Base-by-base conservation (phyloP, 805 yeast genomes). In the Suhomyces canberraensis region DNA sequence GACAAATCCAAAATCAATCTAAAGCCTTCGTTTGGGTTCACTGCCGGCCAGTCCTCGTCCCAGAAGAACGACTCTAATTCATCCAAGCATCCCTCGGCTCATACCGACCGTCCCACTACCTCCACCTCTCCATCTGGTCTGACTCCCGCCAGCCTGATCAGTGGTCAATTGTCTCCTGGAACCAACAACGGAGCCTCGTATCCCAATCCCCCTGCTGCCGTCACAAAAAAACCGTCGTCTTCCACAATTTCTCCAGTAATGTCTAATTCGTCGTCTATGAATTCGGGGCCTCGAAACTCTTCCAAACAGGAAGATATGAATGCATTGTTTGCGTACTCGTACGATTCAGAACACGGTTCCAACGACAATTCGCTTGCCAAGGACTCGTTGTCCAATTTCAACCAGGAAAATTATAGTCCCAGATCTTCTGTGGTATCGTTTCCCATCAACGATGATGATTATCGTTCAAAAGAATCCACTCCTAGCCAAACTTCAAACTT, bases 1-100 rank as follows among this genome's bases (percentile, higher is more conserved):
- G 59, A 55, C 44, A 52, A 51, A 42, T 44, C 56, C 29, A 46
- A 41, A 35, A 31, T 41, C 30, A 47, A 46, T 33, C 18, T 44
- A 37, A 31, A 30, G 33, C 11, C 42, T 18, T 15, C 35, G 26
- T 21, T 33, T 17, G 41, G 36, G 21, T 29, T 25, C 31, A 34
- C 41, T 34, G 42, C 45, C 4, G 43, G 41, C 20, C 48, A 42
- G 44, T 39, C 24, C 30, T n/a, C 39, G 8, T 30, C 25, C 17
- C 26, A 8, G 11, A 19, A 13, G 13, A 14, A 8, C 30, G 30
- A 27, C 5, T 8, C 8, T 13, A 5, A 8, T 13, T 8, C 26
- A 8, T 8, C 13, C 11, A 24, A 24, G 18, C 30, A 13, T 17
- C 11, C 9, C 17, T 9, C 31, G 11, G n/a, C 21, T 14, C 7